Base-by-base conservation (phyloP, 2,329 filamentous ascomycete genomes). In the Myrmaecium sp. region DNA sequence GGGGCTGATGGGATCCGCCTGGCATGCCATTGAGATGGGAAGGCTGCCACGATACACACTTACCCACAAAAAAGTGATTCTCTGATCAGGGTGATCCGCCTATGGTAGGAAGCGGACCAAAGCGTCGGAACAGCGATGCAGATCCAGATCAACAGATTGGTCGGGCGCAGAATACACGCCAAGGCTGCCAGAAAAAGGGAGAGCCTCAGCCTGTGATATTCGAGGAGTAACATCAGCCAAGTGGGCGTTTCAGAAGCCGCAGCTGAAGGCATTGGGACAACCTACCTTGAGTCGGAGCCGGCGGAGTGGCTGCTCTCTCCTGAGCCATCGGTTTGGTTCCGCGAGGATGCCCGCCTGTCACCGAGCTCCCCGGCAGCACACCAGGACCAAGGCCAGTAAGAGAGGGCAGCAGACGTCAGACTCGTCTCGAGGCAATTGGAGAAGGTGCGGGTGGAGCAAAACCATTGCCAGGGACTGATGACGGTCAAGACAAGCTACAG, bases 341-440 rank as follows among this genome's bases (percentile, higher is more conserved):
- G 26, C n/a, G 9, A 10, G 19, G 26, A 20, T 20, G 18, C 18
- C 18, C 7, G 18, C 7, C 7, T 7, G 18, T 7, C 12, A 6
- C 13, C 19, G 22, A 26, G 10, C 5, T 28, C 10, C 18, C 21
- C 17, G 16, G 22, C 23, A 14, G 19, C 26, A 19, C 32, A 30
- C 51, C 80, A 64, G 30, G 69, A 60, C 84, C 89, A 95, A 8
- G 89, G 86, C 79, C 82, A 95, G 40, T 74, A 69, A 46, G 71
- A 72, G 23, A 95, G 58, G 2, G 83, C 86, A 41, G 71, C 62
- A 32, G 78, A 62, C 4, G 86, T 94, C 38, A 98, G 56, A 1
- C 78, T 79, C n/a, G 77, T 82, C 58, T 98, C 89, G 4, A 95
- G 59, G 27, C 75, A 89, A 54, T 98, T 98, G 29, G 86, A 94